phyloP scores from a whole-genome alignment of 2,329 filamentous ascomycete genomes.

The Fusarium papillatum region DNA sequence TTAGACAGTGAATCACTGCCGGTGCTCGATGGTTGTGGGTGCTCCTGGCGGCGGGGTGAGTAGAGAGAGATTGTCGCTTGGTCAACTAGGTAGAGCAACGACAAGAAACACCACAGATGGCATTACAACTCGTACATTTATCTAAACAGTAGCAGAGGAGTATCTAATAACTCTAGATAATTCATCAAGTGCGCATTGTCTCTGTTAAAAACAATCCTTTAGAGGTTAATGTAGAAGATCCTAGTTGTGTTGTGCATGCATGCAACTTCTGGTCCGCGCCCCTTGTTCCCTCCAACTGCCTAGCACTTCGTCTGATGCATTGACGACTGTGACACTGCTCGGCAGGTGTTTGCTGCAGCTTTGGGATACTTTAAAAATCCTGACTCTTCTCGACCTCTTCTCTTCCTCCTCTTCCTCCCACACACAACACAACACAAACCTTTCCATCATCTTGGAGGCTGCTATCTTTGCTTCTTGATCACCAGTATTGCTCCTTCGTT shows the following conservation, averaged over 20 bases:
- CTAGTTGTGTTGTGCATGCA: neutral
- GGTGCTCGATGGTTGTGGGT: neutral
- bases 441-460: neutral
- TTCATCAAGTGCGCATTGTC: fast-evolving
- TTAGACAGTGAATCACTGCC: neutral
- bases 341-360: neutral
- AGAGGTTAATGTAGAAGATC: neutral
- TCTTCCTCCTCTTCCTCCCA: neutral
- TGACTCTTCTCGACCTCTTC: neutral
- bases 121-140: neutral
- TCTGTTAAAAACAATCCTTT: neutral
- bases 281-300: neutral
- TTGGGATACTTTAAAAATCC: neutral
- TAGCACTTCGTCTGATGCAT: neutral
- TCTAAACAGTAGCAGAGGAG: neutral
- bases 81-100: no score
- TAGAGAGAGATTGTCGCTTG: neutral
- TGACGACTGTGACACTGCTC: neutral
- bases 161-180: neutral
- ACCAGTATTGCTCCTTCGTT: neutral
- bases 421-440: neutral
- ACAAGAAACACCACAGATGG: neutral
- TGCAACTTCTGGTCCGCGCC: neutral
- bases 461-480: neutral
- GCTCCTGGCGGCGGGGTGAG: neutral